Base-by-base conservation (phyloP, 768 basidiomycete species). In the Lactarius indigo region DNA sequence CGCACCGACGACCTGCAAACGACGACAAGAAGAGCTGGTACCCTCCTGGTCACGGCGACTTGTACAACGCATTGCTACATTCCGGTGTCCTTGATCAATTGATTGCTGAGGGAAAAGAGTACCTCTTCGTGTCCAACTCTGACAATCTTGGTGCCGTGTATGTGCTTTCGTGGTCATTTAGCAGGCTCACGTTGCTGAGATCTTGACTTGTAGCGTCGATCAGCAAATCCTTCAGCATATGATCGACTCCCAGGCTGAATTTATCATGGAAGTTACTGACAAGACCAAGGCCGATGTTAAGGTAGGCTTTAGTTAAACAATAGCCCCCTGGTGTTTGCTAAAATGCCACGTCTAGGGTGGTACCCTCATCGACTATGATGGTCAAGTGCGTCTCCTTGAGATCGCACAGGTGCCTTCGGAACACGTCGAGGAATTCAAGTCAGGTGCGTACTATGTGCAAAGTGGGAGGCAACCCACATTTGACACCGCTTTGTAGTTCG, bases 121-220 rank as follows among this genome's bases (percentile, higher is more conserved):
- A 96, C 79, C 86, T 97, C 72, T 98, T 97, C 75, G 92, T 95
- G 62, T 96, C 94, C 78, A 98, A 98, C 84, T 94, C 94, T 57
- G 96, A 97, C 79, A 97, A 97, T 78, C 78, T 98, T 75, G 95
- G 95, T 75, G 96, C 94, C 69, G 88, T 90, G 88, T 90, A 78
- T 71, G 87, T 80, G 18, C n/a, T 63, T 54, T 61, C 20, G 28
- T 26, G 20, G 31, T 59, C 17, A 55, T 41, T 57, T 41, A 37
- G 42, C n/a, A 47, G 3, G 18, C 13, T 39, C 50, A 57, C 2
- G 57, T 47, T 35, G 54, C 66, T 62, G 10, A 66, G 50, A 26
- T 50, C 6, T n/a, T 31, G 2, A 39, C 2, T 10, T 64, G 26
- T 33, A 70, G 72, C 17, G 72, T 70, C 68, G 68, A 75, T 66